These are phyloP conservation scores for Stachybotrys elegans DNA, from an alignment of 2,329 filamentous ascomycete species.

Conservation along the genomic window DNA sequence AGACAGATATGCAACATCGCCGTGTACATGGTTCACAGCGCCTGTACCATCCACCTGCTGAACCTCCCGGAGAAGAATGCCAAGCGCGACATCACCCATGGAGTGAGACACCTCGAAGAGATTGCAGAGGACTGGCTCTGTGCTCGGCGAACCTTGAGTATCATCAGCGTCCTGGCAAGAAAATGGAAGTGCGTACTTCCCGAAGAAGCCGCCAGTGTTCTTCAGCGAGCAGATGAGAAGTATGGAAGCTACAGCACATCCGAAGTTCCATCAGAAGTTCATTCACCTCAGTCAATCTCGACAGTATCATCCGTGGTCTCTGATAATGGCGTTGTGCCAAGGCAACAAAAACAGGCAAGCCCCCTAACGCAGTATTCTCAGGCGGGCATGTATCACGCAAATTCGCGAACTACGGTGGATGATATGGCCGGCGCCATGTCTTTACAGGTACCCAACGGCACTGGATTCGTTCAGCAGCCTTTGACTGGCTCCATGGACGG, in stretches of 20 bases:
- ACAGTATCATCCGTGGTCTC: conserved; percentile 21
- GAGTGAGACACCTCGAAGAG: conserved; percentile 87
- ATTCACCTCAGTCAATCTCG: conserved; percentile 42
- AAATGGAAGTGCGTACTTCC: conserved; percentile 89
- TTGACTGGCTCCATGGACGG: conserved; percentile 10
- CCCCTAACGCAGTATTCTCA: conserved; percentile 28
- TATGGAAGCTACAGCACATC: conserved; percentile 67
- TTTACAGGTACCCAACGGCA: conserved; percentile 2
- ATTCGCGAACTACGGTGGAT: not conserved
- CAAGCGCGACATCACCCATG: conserved; percentile 82
- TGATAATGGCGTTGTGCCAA: conserved; percentile 18
- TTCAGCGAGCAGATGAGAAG: conserved; percentile 74
- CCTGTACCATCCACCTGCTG: conserved; percentile 89
- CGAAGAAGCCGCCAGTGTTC: conserved; percentile 70
- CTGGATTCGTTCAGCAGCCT: not conserved
- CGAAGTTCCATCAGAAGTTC: conserved; percentile 55
- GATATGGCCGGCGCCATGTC: not conserved
- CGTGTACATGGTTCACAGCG: conserved; percentile 91
- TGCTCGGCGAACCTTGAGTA: conserved; percentile 76
- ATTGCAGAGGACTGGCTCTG: conserved; percentile 95
- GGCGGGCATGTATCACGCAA: conserved; percentile 11
- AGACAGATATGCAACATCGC: conserved; percentile 95
- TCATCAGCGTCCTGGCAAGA: conserved; percentile 77
- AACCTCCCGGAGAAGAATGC: conserved; percentile 92
- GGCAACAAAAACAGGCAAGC: conserved; percentile 24